These are phyloP conservation scores for Hymenotorrendiella dingleyae DNA, from an alignment of 2,329 filamentous ascomycete genomes.

Conservation along the genomic window DNA sequence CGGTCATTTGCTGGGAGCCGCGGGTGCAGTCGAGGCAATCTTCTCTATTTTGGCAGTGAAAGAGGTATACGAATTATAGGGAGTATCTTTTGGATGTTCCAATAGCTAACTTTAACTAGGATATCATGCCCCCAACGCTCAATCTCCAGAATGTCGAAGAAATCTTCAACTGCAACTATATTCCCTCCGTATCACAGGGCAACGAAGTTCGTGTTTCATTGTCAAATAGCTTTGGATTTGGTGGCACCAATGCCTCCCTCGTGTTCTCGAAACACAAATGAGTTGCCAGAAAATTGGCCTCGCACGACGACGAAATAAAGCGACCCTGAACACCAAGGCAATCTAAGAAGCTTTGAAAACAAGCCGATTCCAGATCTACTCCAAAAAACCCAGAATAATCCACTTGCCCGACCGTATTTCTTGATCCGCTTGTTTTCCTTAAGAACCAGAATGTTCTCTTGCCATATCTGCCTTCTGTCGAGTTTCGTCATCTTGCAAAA, in stretches of 20 bases:
- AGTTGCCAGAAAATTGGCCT: too few species aligned
- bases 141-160: slow-evolving; percentile 67
- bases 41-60: slow-evolving; percentile 76
- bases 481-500: too few species aligned
- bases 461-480: too few species aligned
- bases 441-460: too few species aligned
- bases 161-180: slow-evolving; percentile 77
- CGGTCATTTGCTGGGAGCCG: slow-evolving; percentile 85
- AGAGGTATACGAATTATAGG: slow-evolving; percentile 60
- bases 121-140: slow-evolving; percentile 75
- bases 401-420: too few species aligned
- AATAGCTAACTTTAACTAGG: slow-evolving; percentile 42
- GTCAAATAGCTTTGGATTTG: slow-evolving; percentile 97
- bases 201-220: slow-evolving; percentile 67
- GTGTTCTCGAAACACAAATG: slow-evolving; percentile 51
- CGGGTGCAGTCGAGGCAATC: slow-evolving; percentile 83
- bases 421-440: too few species aligned
- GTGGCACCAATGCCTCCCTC: slow-evolving; percentile 88
- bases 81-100: slow-evolving; percentile 28
- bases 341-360: too few species aligned
- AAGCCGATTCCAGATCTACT: too few species aligned
- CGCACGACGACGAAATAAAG: too few species aligned
- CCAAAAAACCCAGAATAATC: too few species aligned
- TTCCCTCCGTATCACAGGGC: slow-evolving; percentile 65
- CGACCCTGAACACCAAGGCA: too few species aligned